Percentiles rank a stretch among this genome's conserved stretches.
Conservation (phyloP, 2,329 filamentous ascomycete species). For the Pseudogymnoascus sp. region DNA sequence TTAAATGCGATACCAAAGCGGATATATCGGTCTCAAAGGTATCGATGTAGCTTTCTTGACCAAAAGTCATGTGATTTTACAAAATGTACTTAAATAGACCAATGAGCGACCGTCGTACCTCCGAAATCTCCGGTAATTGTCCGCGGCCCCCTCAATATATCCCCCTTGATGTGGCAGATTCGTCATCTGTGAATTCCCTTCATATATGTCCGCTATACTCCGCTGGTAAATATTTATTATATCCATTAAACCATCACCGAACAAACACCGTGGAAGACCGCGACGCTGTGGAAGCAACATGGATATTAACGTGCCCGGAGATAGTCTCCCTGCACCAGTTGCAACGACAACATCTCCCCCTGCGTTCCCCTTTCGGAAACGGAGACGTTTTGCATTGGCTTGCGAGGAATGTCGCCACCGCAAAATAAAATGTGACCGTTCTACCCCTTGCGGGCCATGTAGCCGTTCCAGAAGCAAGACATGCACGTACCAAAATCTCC, state of each 20-base stretch:
- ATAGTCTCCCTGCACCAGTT: not conserved
- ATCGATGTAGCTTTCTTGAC: not conserved
- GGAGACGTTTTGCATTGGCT: conserved; percentile 31
- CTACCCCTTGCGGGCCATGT: conserved; percentile 34
- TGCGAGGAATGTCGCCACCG: conserved; percentile 35
- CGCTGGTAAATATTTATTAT: not conserved
- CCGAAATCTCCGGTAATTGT: conserved; percentile 1
- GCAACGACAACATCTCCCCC: not conserved
- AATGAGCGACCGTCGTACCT: not conserved
- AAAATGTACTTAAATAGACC: not conserved
- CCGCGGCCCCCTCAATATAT: not conserved
- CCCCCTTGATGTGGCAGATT: not conserved
- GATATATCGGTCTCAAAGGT: not conserved
- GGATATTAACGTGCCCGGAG: not conserved
- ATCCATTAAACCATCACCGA: not conserved
- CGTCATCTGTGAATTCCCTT: not conserved
- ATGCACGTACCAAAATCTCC: conserved; percentile 28
- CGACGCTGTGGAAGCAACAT: not conserved
- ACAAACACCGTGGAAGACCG: not conserved
- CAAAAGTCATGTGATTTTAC: not conserved
- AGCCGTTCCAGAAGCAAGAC: conserved; percentile 24
- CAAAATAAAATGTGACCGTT: conserved; percentile 39
- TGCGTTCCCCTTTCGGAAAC: conserved; percentile 18
- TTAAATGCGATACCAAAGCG: not conserved
- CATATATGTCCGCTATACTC: conserved; percentile 2